Percentiles rank a stretch among this genome's conserved stretches.
Conservation (phyloP, 441 rosid genomes). For the Pelargonium citronellum region DNA sequence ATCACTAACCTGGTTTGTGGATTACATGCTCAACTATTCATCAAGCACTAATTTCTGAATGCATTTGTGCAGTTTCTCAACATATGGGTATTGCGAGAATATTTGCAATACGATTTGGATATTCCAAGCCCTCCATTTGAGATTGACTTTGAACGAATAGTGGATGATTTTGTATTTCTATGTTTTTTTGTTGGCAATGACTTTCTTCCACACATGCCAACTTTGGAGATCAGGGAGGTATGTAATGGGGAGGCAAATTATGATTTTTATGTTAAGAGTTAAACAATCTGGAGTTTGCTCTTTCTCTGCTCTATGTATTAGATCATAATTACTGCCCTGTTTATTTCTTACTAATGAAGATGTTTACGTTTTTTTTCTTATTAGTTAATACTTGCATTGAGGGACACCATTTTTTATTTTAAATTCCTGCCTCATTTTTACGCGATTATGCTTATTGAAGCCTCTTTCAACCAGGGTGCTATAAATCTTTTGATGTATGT, state of each 20-base stretch:
- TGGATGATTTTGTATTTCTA: conserved; percentile 91
- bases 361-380: neutral
- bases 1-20: too few species aligned
- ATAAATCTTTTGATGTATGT: conserved; percentile 84
- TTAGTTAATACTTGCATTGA: neutral
- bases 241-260: conserved; percentile 12
- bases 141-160: conserved; percentile 73
- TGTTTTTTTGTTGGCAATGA: conserved; percentile 99
- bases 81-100: conserved; percentile 89
- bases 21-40: neutral
- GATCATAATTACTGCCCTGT: neutral
- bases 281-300: neutral
- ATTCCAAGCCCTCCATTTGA: conserved; percentile 72
- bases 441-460: conserved; percentile 5
- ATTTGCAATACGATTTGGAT: conserved; percentile 78
- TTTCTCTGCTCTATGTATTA: neutral
- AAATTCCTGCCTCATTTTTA: neutral
- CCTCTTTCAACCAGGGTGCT: conserved; percentile 63
- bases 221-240: conserved; percentile 96
- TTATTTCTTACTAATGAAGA: neutral
- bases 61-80: conserved; percentile 61
- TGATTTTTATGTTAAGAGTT: neutral
- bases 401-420: neutral
- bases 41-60: conserved; percentile 4
- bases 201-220: conserved; percentile 98